Conservation (phyloP, 2,329 filamentous ascomycete species). For the Gyromitra esculenta region DNA sequence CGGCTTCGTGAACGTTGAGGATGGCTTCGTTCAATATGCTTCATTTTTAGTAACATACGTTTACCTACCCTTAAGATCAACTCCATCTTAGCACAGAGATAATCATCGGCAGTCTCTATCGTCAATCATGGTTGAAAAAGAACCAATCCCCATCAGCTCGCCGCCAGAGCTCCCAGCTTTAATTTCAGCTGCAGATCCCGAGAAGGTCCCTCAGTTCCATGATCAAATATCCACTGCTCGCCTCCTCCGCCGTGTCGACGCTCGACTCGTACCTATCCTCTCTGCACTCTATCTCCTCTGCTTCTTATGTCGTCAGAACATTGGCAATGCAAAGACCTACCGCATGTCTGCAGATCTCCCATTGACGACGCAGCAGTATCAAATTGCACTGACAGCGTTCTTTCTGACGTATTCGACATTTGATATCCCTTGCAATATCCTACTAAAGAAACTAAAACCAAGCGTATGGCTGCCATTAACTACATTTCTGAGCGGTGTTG, state of each 20-base stretch:
- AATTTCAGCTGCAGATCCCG: not conserved
- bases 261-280: conserved; percentile 66
- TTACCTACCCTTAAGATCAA: not conserved
- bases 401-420: conserved; percentile 59
- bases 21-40: not conserved
- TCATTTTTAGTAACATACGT: not conserved
- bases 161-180: not conserved
- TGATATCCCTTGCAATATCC: conserved; percentile 58
- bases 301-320: conserved; percentile 70
- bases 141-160: not conserved
- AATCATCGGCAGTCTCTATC: not conserved
- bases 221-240: not conserved
- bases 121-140: conserved; percentile 14
- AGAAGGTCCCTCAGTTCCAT: not conserved
- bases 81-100: not conserved
- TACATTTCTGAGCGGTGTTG: conserved; percentile 59
- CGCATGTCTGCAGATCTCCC: conserved; percentile 62
- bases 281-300: conserved; percentile 68
- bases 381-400: conserved; percentile 60
- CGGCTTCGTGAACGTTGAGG: not conserved
- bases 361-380: conserved; percentile 60
- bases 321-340: conserved; percentile 69
- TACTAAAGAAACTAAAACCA: conserved; percentile 62
- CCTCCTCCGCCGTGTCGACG: conserved; percentile 69
- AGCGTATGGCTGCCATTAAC: conserved; percentile 68